Conservation (phyloP, 2,329 filamentous ascomycete genomes). For the Drechslera avenae region DNA sequence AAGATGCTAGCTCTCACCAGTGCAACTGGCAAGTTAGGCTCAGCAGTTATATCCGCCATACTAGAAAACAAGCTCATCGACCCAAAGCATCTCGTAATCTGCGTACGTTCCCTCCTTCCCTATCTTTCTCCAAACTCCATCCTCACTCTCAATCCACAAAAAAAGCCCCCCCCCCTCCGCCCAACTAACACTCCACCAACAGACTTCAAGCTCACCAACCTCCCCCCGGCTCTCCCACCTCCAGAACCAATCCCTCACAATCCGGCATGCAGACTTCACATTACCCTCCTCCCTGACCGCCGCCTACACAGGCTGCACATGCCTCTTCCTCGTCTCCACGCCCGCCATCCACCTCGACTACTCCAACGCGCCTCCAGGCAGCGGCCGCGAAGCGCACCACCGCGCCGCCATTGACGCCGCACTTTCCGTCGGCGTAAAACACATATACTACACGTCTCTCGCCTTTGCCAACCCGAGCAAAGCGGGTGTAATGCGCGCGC, state of each 20-base stretch:
- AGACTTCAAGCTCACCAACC: constrained; percentile 30
- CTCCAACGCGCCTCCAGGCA: constrained; percentile 48
- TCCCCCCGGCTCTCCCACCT: constrained; percentile 35
- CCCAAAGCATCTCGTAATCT: constrained; percentile 46
- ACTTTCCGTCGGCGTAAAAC: constrained; percentile 47
- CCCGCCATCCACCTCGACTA: constrained; percentile 54
- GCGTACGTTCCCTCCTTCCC: constrained; percentile 27
- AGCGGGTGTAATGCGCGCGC: constrained; percentile 53
- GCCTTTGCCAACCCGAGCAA: constrained; percentile 50
- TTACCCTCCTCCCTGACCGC: constrained; percentile 38
- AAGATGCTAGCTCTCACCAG: constrained; percentile 50
- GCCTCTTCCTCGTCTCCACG: constrained; percentile 54
- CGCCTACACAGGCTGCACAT: constrained; percentile 48
- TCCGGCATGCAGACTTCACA: constrained; percentile 51
- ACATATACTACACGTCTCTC: constrained; percentile 55
- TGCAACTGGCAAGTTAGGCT: constrained; percentile 54
- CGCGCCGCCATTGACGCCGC: constrained; percentile 52
- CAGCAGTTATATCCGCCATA: constrained; percentile 50
- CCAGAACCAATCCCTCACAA: constrained; percentile 36
- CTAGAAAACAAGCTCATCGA: constrained; percentile 50
- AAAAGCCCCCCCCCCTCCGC: not conserved
- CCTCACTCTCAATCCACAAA: not conserved
- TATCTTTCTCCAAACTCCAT: not conserved
- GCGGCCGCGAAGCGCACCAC: constrained; percentile 53
- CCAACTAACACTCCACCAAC: not conserved